Evolutionary conservation across 2,329 filamentous ascomycete genomes (phyloP).

Genomic region (Sodiomyces alkalinus): DNA sequence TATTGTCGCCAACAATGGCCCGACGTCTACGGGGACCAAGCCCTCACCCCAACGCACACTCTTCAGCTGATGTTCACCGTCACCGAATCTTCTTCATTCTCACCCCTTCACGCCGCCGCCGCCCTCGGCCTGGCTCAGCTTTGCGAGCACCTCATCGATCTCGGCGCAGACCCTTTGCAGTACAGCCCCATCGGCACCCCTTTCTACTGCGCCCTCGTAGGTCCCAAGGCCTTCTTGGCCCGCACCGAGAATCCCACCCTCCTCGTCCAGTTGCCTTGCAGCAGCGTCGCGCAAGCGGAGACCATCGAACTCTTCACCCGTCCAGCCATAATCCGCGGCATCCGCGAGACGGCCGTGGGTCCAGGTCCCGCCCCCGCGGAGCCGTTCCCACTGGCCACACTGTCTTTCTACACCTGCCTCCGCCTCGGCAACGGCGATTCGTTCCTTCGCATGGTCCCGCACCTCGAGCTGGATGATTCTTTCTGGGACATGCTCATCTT

Average conservation of each 20-base stretch:
- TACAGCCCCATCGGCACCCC: constrained; percentile 14
- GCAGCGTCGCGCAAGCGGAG: constrained; percentile 6
- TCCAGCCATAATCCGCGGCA: too few relatives aligned
- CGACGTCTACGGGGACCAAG: constrained; percentile 8
- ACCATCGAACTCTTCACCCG: constrained; percentile 15
- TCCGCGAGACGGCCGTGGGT: too few relatives aligned
- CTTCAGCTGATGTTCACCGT: constrained; percentile 15
- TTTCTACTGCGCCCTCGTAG: constrained; percentile 19
- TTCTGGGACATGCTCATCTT: too few relatives aligned
- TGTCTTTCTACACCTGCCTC: constrained; percentile 4
- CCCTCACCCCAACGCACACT: constrained; percentile 10
- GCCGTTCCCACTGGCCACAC: constrained; percentile 1
- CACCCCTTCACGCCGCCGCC: constrained; percentile 19
- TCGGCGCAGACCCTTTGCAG: constrained; percentile 8
- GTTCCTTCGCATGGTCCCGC: too few relatives aligned
- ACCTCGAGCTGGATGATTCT: too few relatives aligned
- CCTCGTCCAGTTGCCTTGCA: background rate
- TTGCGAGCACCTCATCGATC: constrained; percentile 9
- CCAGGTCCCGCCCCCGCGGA: too few relatives aligned
- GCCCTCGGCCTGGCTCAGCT: constrained; percentile 16
- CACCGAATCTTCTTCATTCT: constrained; percentile 12
- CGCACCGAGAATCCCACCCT: constrained; percentile 2
- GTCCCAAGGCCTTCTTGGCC: constrained; percentile 13
- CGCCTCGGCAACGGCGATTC: background rate
- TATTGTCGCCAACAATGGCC: constrained; percentile 17